phyloP scores from a whole-genome alignment of 208 protist species.

The Wallacemonas sp. region DNA sequence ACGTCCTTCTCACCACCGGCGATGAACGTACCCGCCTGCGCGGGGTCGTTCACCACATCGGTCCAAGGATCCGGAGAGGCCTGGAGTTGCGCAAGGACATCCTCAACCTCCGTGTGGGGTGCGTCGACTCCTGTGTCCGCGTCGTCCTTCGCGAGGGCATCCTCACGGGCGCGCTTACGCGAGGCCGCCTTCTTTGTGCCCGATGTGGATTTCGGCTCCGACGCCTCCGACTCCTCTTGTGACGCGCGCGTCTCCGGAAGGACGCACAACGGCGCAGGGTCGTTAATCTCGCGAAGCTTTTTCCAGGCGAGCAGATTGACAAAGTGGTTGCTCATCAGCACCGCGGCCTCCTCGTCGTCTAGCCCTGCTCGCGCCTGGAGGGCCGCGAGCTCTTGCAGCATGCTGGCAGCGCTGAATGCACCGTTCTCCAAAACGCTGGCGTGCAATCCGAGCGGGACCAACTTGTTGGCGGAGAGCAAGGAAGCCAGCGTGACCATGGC shows the following conservation, averaged over 20 bases:
- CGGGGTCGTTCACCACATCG: constrained; percentile 23
- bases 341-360: constrained; percentile 43
- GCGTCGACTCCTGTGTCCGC: not conserved
- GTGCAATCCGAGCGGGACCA: constrained; percentile 52
- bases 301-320: constrained; percentile 85
- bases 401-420: constrained; percentile 57
- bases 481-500: constrained; percentile 39
- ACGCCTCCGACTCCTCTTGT: not conserved
- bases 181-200: too few relatives aligned
- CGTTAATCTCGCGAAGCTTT: constrained; percentile 72
- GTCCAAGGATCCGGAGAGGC: constrained; percentile 75
- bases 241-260: not conserved
- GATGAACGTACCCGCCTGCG: constrained; percentile 37
- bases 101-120: not conserved
- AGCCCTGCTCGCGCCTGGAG: constrained; percentile 41
- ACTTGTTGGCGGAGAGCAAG: constrained; percentile 63
- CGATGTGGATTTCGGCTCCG: not conserved
- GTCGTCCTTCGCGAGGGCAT: not conserved
- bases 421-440: constrained; percentile 42
- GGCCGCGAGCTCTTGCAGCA: constrained; percentile 52
- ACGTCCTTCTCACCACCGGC: constrained; percentile 55
- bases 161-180: constrained; percentile 12
- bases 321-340: constrained; percentile 85
- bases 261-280: not conserved
- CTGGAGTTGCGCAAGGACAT: constrained; percentile 16